Base-by-base conservation (phyloP, 2,329 filamentous ascomycete species). In the Mycocentrospora acerina region DNA sequence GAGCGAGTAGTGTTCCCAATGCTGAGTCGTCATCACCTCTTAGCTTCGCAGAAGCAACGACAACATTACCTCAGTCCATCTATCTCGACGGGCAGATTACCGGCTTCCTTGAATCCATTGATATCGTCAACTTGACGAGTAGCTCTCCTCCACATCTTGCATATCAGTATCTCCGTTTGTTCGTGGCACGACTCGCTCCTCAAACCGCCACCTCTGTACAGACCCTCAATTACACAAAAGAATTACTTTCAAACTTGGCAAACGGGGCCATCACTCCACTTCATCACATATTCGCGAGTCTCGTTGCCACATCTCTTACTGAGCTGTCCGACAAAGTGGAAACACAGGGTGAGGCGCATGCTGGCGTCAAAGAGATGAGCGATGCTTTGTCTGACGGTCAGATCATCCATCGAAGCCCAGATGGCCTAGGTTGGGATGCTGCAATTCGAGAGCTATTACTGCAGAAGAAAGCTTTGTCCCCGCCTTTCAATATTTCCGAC, bases 321-420 rank as follows among this genome's bases (percentile, higher is more conserved):
- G 64, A 68, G 32, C 46, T 68, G 1, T 53, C 62, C 7, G 62
- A 67, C 15, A 57, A 57, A 15, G 48, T 63, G 2, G 64, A 67
- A 39, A 62, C 58, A 7, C 61, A 66, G 41, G 51, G 57, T 9
- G 66, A 68, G 24, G 61, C 64, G 6, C 57, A 64, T 24, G 55
- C 60, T 7, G 50, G 51, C 24, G 64, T 68, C 42, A 64, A 60
- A n/a, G 64, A 67, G 18, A 62, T 68, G 57, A 55, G 47, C 15
- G 62, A 62, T 18, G 58, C 61, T 2, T 38, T 67, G 19, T 41
- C 51, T 3, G 62, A 62, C 17, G 61, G 62, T 7, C 57, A 59
- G 8, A 60, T 68, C 22, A 46, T 64, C 9, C 47, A 64, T 35
- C 51, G 53, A 8, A 62, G 54, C 31, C 29, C 46, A 9, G 62